phyloP scores from a whole-genome alignment of 164 flowering plant genomes.

The Chloranthus sessilifolius region DNA sequence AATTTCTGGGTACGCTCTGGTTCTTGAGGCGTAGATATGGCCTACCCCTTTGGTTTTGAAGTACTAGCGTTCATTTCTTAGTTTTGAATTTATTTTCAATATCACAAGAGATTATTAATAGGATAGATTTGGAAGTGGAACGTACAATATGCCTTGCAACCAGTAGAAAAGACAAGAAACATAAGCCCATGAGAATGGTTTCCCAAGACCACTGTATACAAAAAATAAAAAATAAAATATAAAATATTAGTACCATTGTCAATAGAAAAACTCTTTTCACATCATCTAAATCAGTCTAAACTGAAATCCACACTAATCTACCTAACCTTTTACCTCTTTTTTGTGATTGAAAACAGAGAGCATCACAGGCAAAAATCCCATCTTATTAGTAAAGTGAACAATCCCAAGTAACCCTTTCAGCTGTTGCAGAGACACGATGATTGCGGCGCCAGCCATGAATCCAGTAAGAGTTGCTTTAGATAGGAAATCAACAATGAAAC shows the following conservation, averaged over 20 bases:
- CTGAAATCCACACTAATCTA: too few relatives aligned
- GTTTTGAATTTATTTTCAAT: background rate
- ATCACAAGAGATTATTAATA: background rate
- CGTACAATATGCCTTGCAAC: slow-evolving; percentile 46
- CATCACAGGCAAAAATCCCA: slow-evolving; percentile 48
- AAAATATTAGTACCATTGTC: too few relatives aligned
- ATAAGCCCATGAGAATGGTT: slow-evolving; percentile 41
- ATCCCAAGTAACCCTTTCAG: slow-evolving; percentile 69
- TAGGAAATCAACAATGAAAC: slow-evolving; percentile 56
- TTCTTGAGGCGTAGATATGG: too few relatives aligned
- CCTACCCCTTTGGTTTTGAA: too few relatives aligned
- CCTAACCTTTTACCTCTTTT: slow-evolving; percentile 41
- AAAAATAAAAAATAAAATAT: too few relatives aligned
- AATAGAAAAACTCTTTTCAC: too few relatives aligned
- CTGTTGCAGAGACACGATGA: slow-evolving; percentile 57
- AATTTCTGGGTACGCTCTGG: too few relatives aligned
- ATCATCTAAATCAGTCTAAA: too few relatives aligned
- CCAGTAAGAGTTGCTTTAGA: slow-evolving; percentile 63
- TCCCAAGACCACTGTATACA: slow-evolving; percentile 49
- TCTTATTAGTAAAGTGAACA: slow-evolving; percentile 44
- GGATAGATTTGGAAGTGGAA: background rate
- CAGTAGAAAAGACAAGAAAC: slow-evolving; percentile 40
- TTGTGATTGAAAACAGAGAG: slow-evolving; percentile 29
- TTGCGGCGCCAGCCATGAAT: slow-evolving; percentile 71
- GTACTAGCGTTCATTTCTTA: too few relatives aligned